phyloP scores from a whole-genome alignment of 345 rosid species.

The Eucalyptus sp. region DNA sequence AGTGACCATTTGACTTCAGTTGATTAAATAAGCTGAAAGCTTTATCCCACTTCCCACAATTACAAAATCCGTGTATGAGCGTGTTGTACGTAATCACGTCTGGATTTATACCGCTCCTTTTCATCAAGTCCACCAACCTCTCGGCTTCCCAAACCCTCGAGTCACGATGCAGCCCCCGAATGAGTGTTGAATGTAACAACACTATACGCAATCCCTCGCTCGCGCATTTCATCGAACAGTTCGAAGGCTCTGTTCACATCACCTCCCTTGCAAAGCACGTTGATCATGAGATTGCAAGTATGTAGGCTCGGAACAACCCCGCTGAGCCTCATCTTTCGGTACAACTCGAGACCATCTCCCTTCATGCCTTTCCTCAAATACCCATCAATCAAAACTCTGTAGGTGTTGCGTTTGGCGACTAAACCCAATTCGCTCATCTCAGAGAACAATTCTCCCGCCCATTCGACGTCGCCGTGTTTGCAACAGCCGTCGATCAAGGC shows the following conservation, averaged over 20 bases:
- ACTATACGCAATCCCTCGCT: constrained; percentile 39
- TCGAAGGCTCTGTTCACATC: constrained; percentile 21
- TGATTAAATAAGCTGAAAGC: constrained; percentile 40
- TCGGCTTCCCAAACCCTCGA: constrained; percentile 37
- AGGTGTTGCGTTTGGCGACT: constrained; percentile 63
- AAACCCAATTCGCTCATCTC: constrained; percentile 43
- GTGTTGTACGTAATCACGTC: constrained; percentile 54
- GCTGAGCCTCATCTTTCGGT: constrained; percentile 42
- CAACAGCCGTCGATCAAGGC: constrained; percentile 77
- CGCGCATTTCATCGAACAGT: constrained; percentile 71
- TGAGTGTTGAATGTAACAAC: constrained; percentile 50
- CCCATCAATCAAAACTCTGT: constrained; percentile 64
- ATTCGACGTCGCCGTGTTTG: constrained; percentile 41
- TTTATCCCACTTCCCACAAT: constrained; percentile 21
- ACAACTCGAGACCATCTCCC: constrained; percentile 46
- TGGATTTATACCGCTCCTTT: constrained; percentile 30
- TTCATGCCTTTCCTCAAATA: constrained; percentile 43
- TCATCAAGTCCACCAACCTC: constrained; percentile 41
- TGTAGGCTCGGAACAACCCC: constrained; percentile 48
- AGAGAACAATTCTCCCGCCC: constrained; percentile 38
- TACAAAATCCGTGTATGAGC: constrained; percentile 49
- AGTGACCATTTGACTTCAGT: constrained; percentile 41
- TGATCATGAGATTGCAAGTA: constrained; percentile 55
- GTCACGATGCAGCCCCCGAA: constrained; percentile 46
- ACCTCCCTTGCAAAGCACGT: constrained; percentile 35